Base-by-base conservation (phyloP, 2,329 filamentous ascomycete genomes). In the Ophiostoma tasmaniense region DNA sequence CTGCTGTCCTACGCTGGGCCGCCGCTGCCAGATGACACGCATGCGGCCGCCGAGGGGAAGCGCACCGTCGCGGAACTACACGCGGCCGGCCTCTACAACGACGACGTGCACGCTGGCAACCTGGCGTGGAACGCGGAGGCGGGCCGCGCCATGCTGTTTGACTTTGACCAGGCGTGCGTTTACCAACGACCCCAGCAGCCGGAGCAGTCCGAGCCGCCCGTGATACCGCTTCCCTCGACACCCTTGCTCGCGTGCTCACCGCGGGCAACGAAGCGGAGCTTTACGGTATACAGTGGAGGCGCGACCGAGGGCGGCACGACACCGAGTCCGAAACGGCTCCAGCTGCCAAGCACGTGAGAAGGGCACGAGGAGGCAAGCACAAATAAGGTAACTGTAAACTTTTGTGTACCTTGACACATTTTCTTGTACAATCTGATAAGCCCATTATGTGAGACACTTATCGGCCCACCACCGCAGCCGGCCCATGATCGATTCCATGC, bases 111-210 rank as follows among this genome's bases (percentile, higher is more conserved):
- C 17, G 13, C 11, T 17, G 7, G 13, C 25, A 71, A 69, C 33
- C 3, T 71, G 11, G 64, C 66, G 22, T 71, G 70, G 70, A 66
- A 64, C 33, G 64, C 30, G 13, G 67, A 71, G 52, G 42, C 35
- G 17, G 45, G 45, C 1, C 70, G 68, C 14, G 37, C 68, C 5
- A 71, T 71, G 70, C 62, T 35, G 55, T 45, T 70, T 42, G 67
- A 70, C 37, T 70, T 70, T 66, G 69, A 66, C 62, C 62, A 45
- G 35, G 59, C 64, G 42, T 14, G 37, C 37, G 37, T 39, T 13
- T 39, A 39, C 37, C 37, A 39, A 39, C 59, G n/a, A 62, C 59
- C 22, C 22, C 59, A 30, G 59, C 59, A 62, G 59, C 59, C 59
- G 59, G 59, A 62, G 59, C n/a, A 62, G 25, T 39, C 37, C 37